A percentile compares a stretch with the other conserved stretches of the same genome.
These are phyloP conservation scores for Arthrinium puccinioides DNA, from an alignment of 2,329 filamentous ascomycete species.

Conservation along the genomic window DNA sequence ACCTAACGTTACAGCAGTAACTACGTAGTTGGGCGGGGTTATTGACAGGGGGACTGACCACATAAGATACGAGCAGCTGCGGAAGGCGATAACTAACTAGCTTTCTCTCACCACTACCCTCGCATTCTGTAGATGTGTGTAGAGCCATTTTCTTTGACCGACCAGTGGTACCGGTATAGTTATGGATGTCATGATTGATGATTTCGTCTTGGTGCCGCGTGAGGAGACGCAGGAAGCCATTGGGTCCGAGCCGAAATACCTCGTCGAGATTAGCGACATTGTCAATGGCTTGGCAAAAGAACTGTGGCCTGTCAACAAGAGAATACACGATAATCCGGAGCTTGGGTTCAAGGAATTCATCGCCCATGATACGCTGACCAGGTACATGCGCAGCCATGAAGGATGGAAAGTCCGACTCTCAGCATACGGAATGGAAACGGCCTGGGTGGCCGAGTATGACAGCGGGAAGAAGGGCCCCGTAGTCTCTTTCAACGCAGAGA, in stretches of 20 bases:
- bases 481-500: conserved; percentile 39
- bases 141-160: too few species aligned
- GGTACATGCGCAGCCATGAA: conserved; percentile 32
- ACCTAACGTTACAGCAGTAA: too few species aligned
- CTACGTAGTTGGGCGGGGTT: too few species aligned
- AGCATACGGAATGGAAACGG: conserved; percentile 43
- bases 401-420: conserved; percentile 44
- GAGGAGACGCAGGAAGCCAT: background rate
- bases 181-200: too few species aligned
- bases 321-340: conserved; percentile 45
- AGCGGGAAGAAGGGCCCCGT: conserved; percentile 37
- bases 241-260: conserved; percentile 10
- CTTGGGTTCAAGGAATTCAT: conserved; percentile 38
- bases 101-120: too few species aligned
- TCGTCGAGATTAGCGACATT: conserved; percentile 28
- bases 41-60: too few species aligned
- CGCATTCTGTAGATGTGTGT: too few species aligned
- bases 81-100: too few species aligned
- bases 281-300: conserved; percentile 28
- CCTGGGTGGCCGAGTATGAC: conserved; percentile 43
- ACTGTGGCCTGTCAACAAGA: conserved; percentile 38
- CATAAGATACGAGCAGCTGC: too few species aligned
- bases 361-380: conserved; percentile 41
- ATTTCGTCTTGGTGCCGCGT: background rate
- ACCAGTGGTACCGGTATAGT: too few species aligned